These are phyloP conservation scores for Pyrenula aspistea DNA, from an alignment of 495 filamentous ascomycete genomes.

Conservation along the genomic window DNA sequence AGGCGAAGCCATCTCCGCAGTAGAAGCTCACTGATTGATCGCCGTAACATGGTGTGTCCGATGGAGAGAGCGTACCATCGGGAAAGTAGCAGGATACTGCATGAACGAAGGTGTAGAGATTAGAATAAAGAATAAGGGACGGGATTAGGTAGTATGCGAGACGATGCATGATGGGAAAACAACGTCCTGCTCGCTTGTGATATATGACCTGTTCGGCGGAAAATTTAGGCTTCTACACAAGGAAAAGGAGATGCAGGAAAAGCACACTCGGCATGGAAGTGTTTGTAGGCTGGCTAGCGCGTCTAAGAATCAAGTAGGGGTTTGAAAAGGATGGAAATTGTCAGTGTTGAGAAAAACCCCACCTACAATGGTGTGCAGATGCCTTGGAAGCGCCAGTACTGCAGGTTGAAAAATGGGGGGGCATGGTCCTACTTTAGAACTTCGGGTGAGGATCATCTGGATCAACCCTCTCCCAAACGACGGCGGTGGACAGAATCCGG, in stretches of 20 bases:
- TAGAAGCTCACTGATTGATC: neutral
- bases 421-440: too few species aligned
- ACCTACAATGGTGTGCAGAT: neutral
- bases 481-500: too few species aligned
- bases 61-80: neutral
- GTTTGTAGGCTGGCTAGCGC: neutral
- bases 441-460: too few species aligned
- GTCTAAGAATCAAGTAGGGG: neutral
- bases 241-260: neutral
- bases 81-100: neutral
- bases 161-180: neutral
- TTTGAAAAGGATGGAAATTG: neutral
- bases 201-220: neutral
- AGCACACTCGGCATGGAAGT: neutral
- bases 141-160: neutral
- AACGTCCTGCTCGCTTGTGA: neutral
- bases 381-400: neutral
- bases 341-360: neutral
- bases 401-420: neutral
- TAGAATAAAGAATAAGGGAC: neutral
- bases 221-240: neutral
- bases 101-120: neutral
- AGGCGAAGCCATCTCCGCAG: neutral
- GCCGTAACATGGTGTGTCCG: neutral
- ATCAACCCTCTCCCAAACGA: too few species aligned